Evolutionary conservation across 805 yeast genomes (phyloP).

Genomic region (Kluyveromyces starmeri): DNA sequence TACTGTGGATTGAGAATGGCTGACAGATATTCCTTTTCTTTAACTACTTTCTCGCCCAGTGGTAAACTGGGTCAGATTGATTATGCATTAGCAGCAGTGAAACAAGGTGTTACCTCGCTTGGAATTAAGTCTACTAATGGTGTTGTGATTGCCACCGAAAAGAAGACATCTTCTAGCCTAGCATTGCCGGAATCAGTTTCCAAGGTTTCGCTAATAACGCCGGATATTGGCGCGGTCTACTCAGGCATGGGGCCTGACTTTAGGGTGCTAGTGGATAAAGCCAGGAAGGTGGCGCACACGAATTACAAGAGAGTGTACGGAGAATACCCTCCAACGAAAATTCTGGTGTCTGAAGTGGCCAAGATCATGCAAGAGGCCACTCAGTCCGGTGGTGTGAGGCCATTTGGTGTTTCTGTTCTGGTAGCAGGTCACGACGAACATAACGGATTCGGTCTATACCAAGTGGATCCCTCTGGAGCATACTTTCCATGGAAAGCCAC

Average conservation of each 20-base stretch:
- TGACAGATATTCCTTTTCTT: conserved; percentile 94
- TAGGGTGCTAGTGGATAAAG: conserved; percentile 86
- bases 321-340: conserved; percentile 94
- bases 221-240: conserved; percentile 93
- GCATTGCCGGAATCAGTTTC: conserved; percentile 65
- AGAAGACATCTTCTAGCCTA: conserved; percentile 73
- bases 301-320: conserved; percentile 87
- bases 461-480: conserved; percentile 96
- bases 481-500: conserved; percentile 99
- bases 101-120: conserved; percentile 93
- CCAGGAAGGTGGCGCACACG: conserved; percentile 89
- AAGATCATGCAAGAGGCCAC: conserved; percentile 98
- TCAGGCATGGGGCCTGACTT: conserved; percentile 99
- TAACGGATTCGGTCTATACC: conserved; percentile 73
- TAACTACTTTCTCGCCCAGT: conserved; percentile 96
- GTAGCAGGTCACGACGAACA: conserved; percentile 90
- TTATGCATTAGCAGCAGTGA: conserved; percentile 94
- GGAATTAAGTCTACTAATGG: conserved; percentile 96
- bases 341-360: conserved; percentile 90
- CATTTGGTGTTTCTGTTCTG: conserved; percentile 91
- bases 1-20: conserved; percentile 62
- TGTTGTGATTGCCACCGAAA: conserved; percentile 92
- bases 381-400: conserved; percentile 97
- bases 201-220: conserved; percentile 79
- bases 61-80: conserved; percentile 98